These are phyloP conservation scores for Moesziomyces parantarcticus DNA, from an alignment of 1,284 basidiomycete species.

Conservation along the genomic window DNA sequence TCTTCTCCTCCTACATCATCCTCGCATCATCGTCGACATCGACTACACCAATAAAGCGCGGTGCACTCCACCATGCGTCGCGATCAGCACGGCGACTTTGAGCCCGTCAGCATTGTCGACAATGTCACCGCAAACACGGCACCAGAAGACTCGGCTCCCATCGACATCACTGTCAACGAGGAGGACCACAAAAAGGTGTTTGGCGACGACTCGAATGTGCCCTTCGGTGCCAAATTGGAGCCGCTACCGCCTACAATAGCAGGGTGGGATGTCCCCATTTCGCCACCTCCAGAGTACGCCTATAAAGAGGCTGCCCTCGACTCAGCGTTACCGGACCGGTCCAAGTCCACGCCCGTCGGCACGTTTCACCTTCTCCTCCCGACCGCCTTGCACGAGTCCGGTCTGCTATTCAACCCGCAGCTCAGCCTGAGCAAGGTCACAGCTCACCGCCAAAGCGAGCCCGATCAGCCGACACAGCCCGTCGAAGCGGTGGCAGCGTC, in stretches of 20 bases:
- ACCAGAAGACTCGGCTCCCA: conserved; percentile 10
- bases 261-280: conserved; percentile 1
- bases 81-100: conserved; percentile 15
- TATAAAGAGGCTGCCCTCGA: conserved; percentile 4
- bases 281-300: conserved; percentile 22
- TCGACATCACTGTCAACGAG: conserved; percentile 48
- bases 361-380: conserved; percentile 26
- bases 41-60: too few relatives aligned
- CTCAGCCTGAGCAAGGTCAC: conserved; percentile 17
- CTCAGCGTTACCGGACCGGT: not conserved
- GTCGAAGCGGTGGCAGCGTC: not conserved
- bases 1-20: too few relatives aligned
- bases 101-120: conserved; percentile 23
- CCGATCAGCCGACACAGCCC: conserved; percentile 1
- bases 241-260: conserved; percentile 1
- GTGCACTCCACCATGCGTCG: conserved; percentile 20
- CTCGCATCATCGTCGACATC: too few relatives aligned
- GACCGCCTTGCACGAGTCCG: conserved; percentile 35
- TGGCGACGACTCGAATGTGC: conserved; percentile 12
- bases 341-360: not conserved
- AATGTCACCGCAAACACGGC: conserved; percentile 12
- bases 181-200: conserved; percentile 38
- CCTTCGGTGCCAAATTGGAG: conserved; percentile 3
- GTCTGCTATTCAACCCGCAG: conserved; percentile 41
- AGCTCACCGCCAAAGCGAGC: conserved; percentile 3